phyloP scores from a whole-genome alignment of 2,329 filamentous ascomycete genomes.

The Pseudogymnoascus sp. region DNA sequence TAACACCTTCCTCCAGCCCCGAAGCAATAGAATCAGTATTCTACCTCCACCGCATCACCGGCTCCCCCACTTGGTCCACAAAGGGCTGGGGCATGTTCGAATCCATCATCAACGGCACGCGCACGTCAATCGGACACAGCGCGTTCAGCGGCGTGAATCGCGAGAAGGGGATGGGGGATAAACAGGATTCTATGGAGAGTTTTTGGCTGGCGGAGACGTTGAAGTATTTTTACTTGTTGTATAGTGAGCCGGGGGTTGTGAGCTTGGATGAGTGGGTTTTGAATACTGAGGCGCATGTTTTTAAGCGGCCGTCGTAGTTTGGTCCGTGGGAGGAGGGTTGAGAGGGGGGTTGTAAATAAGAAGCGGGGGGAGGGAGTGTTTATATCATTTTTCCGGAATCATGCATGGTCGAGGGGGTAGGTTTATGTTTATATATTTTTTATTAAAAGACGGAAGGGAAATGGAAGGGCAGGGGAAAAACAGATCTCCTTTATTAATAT shows the following conservation, averaged over 20 bases:
- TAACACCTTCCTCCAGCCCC: constrained; percentile 44
- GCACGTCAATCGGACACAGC: constrained; percentile 60
- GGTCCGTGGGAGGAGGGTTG: constrained; percentile 14
- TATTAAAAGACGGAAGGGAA: background rate
- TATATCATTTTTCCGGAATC: background rate
- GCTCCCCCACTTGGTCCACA: constrained; percentile 67
- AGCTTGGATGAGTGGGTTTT: constrained; percentile 63
- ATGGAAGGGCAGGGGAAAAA: background rate
- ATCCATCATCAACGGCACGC: constrained; percentile 60
- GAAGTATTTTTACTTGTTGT: constrained; percentile 87
- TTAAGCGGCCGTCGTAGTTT: constrained; percentile 23
- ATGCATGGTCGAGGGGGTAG: background rate
- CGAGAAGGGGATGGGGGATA: constrained; percentile 35
- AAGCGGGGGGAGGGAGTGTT: background rate
- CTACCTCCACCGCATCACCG: constrained; percentile 86
- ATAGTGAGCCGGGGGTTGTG: constrained; percentile 56
- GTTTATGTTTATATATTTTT: background rate
- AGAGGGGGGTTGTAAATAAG: constrained; percentile 19
- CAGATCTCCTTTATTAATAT: background rate
- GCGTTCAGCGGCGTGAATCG: constrained; percentile 60
- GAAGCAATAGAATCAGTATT: constrained; percentile 86
- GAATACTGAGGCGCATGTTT: constrained; percentile 38
- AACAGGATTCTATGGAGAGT: constrained; percentile 69
- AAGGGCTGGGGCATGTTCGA: constrained; percentile 84
- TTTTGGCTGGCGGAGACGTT: constrained; percentile 89